Conservation (phyloP, 1,284 basidiomycete species). For the Vanrija pseudolonga region DNA sequence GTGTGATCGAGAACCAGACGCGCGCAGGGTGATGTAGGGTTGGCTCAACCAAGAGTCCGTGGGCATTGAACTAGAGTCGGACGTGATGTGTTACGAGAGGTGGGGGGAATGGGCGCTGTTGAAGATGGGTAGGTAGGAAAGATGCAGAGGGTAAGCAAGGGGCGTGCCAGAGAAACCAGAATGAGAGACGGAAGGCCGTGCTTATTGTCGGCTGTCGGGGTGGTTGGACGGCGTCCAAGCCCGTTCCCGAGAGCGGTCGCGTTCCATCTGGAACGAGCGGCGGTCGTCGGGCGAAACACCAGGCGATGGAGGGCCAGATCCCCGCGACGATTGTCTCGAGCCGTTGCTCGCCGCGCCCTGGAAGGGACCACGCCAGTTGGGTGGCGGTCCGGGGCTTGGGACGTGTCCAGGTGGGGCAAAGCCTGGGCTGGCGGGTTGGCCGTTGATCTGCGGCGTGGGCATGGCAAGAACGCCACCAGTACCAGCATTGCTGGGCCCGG, state of each 20-base stretch:
- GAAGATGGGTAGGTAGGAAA: neutral
- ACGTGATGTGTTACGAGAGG: neutral
- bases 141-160: neutral
- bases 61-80: neutral
- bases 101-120: neutral
- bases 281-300: slow-evolving; percentile 24
- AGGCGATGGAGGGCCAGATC: slow-evolving; percentile 39
- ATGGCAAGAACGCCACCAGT: slow-evolving; percentile 2
- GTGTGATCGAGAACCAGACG: too few species aligned
- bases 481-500: neutral
- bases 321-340: slow-evolving; percentile 48
- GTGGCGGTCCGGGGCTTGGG: slow-evolving; percentile 14
- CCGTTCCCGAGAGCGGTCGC: slow-evolving; percentile 36
- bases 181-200: neutral
- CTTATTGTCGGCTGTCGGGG: neutral
- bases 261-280: slow-evolving; percentile 34
- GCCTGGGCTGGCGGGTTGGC: slow-evolving; percentile 1
- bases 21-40: too few species aligned
- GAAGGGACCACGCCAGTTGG: slow-evolving; percentile 35
- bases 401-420: slow-evolving; percentile 1
- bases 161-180: neutral
- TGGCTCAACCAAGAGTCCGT: neutral
- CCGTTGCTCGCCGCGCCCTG: slow-evolving; percentile 37
- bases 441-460: slow-evolving; percentile 14
- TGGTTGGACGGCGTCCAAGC: slow-evolving; percentile 31